These are phyloP conservation scores for Populus euphratica DNA, from an alignment of 345 rosid genomes.

Conservation along the genomic window DNA sequence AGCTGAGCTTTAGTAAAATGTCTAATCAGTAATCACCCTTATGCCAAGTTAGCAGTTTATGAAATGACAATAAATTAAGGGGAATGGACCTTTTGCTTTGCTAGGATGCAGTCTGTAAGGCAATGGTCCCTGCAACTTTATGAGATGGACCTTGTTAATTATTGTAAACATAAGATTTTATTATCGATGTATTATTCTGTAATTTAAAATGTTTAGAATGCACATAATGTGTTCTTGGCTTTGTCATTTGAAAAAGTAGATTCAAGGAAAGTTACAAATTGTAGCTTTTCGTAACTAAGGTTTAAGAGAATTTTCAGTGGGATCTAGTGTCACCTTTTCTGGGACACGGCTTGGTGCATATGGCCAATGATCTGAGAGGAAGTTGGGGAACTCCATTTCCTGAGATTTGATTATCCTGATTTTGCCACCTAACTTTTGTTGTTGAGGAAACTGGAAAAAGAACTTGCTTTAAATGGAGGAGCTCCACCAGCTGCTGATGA, in stretches of 20 bases:
- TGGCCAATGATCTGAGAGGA: background rate
- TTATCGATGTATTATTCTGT: background rate
- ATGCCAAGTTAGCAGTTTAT: background rate
- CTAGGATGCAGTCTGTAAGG: background rate
- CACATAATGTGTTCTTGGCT: background rate
- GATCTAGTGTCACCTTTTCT: background rate
- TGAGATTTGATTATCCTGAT: background rate
- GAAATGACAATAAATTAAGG: background rate
- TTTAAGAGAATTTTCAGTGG: no score
- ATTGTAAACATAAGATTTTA: background rate
- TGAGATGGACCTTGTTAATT: background rate
- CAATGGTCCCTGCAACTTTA: background rate
- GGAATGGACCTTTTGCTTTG: background rate
- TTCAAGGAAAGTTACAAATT: no score
- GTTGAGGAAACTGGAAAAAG: constrained; percentile 79
- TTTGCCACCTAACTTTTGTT: constrained; percentile 6
- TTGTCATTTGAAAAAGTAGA: no score
- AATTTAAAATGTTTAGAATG: background rate
- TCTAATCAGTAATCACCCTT: background rate
- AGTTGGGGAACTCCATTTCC: background rate
- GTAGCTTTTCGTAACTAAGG: no score
- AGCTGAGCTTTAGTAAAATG: background rate
- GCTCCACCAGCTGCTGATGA: constrained; percentile 37
- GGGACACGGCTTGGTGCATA: background rate
- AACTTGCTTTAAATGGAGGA: constrained; percentile 39